Evolutionary conservation across 305 asterid genomes (phyloP), one percentile per base, ranked within the genome.

Genomic region (Caryopteris hybrid): DNA sequence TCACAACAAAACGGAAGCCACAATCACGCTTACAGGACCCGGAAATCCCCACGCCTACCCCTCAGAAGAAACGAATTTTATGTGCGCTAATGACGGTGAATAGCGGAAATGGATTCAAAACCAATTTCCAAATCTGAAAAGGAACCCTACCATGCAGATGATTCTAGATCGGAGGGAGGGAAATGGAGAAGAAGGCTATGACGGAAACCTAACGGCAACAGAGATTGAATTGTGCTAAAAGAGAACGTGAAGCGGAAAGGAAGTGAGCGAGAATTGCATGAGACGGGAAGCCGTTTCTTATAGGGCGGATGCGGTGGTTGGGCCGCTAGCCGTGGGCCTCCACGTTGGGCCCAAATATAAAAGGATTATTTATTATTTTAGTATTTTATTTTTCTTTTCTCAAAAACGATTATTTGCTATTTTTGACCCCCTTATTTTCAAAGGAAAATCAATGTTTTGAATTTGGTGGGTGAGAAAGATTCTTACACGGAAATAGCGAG

Each of bases 51-150:
- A 93, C 95, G 39, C 84, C 95, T 86, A 78, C 80, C 88, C 81
- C 78, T 90, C 96, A 93, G 96, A 86, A 88, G 96, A 80, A 81
- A n/a, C n/a, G n/a, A n/a, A n/a, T n/a, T n/a, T n/a, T n/a, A n/a
- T n/a, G n/a, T n/a, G n/a, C n/a, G n/a, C n/a, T n/a, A n/a, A n/a
- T n/a, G n/a, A n/a, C n/a, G n/a, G n/a, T n/a, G n/a, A n/a, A n/a
- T n/a, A n/a, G n/a, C n/a, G n/a, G n/a, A n/a, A n/a, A n/a, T n/a
- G n/a, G n/a, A n/a, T n/a, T n/a, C n/a, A n/a, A n/a, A n/a, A n/a
- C n/a, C n/a, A n/a, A n/a, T n/a, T n/a, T n/a, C n/a, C n/a, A n/a
- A n/a, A n/a, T n/a, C n/a, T n/a, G n/a, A n/a, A n/a, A n/a, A n/a
- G n/a, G n/a, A n/a, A 74, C 38, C 74, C 56, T 27, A 54, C 67